These are phyloP conservation scores for Ophioceras dolichostomum DNA, from an alignment of 2,329 filamentous ascomycete species.

Conservation along the genomic window DNA sequence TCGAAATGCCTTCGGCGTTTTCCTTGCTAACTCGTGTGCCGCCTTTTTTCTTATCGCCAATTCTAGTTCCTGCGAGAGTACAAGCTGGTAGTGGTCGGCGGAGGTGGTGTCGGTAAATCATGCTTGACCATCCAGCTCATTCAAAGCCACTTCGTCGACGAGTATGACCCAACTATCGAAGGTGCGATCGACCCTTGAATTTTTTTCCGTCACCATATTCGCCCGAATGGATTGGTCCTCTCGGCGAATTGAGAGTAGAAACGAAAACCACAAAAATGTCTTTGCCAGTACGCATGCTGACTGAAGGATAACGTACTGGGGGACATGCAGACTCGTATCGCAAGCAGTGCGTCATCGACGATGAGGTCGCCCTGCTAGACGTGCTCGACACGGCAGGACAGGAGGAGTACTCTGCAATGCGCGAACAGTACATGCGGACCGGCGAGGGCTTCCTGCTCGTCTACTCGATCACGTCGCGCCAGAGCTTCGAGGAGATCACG, in stretches of 20 bases:
- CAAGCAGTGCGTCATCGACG: conserved; percentile 98
- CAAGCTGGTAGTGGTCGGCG: conserved; percentile 93
- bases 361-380: conserved; percentile 93
- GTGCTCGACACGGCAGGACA: conserved; percentile 97
- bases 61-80: conserved; percentile 76
- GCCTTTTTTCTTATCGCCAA: not conserved
- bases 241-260: no score
- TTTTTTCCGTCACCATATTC: no score
- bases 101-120: conserved; percentile 97
- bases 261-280: no score
- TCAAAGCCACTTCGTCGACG: conserved; percentile 95
- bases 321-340: conserved; percentile 76
- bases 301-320: conserved; percentile 5
- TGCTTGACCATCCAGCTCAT: conserved; percentile 97
- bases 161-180: conserved; percentile 99
- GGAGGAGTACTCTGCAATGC: conserved; percentile 98
- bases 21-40: conserved; percentile 11
- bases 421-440: conserved; percentile 99
- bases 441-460: conserved; percentile 96
- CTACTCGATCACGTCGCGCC: conserved; percentile 94
- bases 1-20: not conserved
- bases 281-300: conserved; percentile 9
- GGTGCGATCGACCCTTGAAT: no score
- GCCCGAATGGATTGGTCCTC: not conserved
- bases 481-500: conserved; percentile 97